phyloP scores from a whole-genome alignment of 192 early-diverging fungal species.

The Rhizoclosmatium sp. region DNA sequence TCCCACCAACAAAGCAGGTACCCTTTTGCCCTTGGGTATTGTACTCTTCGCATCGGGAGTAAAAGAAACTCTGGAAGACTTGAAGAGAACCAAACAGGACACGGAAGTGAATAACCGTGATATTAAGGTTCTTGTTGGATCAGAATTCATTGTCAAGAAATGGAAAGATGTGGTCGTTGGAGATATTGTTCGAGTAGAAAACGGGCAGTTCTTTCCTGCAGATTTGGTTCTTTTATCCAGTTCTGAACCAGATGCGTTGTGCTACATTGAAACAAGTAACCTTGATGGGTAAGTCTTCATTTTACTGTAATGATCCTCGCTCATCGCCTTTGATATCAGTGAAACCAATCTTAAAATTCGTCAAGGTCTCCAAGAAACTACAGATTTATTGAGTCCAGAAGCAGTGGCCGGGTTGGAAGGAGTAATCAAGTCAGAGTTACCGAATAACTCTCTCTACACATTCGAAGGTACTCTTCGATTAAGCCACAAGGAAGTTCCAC shows the following conservation, averaged over 20 bases:
- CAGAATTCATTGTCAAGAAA: constrained; percentile 74
- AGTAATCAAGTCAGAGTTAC: constrained; percentile 88
- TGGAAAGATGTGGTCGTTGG: constrained; percentile 90
- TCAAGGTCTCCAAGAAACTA: constrained; percentile 89
- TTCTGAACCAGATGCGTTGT: constrained; percentile 94
- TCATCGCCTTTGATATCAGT: constrained; percentile 49
- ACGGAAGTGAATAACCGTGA: constrained; percentile 51
- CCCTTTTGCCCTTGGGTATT: constrained; percentile 82
- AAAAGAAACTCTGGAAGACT: constrained; percentile 95
- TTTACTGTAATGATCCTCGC: background rate
- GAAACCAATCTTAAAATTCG: constrained; percentile 99
- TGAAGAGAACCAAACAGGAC: constrained; percentile 57
- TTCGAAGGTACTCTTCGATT: constrained; percentile 83
- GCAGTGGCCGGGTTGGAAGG: constrained; percentile 72
- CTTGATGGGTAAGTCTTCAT: constrained; percentile 79
- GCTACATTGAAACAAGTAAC: constrained; percentile 98
- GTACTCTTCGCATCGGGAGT: constrained; percentile 88
- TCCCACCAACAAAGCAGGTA: constrained; percentile 89
- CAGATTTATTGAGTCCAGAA: constrained; percentile 72
- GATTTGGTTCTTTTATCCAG: constrained; percentile 91
- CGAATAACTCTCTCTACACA: constrained; percentile 97
- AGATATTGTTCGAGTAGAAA: constrained; percentile 90
- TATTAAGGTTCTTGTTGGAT: constrained; percentile 52
- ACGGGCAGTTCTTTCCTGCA: constrained; percentile 88
- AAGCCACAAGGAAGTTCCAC: constrained; percentile 74